Evolutionary conservation across 331 rosid genomes (phyloP).

Genomic region (Pyrus hybrid): DNA sequence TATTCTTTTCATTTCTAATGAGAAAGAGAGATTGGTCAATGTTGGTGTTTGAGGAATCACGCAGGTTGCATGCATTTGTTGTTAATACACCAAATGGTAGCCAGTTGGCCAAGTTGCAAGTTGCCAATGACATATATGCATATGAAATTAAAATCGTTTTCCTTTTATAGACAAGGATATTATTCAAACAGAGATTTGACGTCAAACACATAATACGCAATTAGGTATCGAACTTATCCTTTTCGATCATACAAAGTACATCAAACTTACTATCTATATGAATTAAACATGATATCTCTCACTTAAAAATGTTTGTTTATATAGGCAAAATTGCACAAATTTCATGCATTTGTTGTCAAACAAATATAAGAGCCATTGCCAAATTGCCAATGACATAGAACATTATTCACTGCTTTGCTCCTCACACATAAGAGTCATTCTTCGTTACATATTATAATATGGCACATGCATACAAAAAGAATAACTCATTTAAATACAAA

Average conservation of each 20-base stretch:
- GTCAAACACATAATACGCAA: no score
- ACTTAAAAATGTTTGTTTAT: no score
- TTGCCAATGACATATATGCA: neutral
- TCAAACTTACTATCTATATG: neutral
- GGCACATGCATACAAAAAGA: neutral
- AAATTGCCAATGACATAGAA: neutral
- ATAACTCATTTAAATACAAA: neutral
- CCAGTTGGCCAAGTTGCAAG: neutral
- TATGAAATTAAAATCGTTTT: neutral
- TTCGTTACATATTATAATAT: neutral
- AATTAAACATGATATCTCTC: no score
- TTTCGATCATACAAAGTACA: neutral
- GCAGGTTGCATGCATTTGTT: conserved; percentile 10
- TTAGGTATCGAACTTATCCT: no score
- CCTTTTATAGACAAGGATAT: no score
- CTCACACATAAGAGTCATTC: neutral
- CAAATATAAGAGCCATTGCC: no score
- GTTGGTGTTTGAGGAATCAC: conserved; percentile 16
- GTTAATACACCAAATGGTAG: neutral
- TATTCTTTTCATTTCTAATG: neutral
- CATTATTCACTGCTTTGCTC: neutral
- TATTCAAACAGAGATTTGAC: fast-evolving
- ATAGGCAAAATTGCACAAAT: neutral
- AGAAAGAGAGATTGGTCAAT: conserved; percentile 10
- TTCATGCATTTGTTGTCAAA: neutral